Evolutionary conservation across 371 early-diverging fungal genomes (phyloP).

Genomic region (Syncephalis plumigaleata): DNA sequence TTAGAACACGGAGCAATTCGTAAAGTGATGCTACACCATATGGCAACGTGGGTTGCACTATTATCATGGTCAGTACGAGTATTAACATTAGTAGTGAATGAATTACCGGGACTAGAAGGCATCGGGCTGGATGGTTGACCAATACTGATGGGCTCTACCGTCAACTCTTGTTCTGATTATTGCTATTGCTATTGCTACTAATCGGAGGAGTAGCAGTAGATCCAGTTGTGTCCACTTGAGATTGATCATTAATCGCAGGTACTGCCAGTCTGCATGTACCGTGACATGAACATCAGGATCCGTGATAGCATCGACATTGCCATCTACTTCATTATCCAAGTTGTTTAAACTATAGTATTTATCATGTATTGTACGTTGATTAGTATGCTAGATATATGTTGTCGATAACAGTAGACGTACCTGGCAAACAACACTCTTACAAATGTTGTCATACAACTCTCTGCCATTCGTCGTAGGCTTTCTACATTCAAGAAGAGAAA

Average conservation of each 20-base stretch:
- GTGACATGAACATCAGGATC: too few species aligned
- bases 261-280: too few species aligned
- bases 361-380: neutral
- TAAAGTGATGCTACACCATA: conserved; percentile 75
- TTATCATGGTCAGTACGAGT: neutral
- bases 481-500: neutral
- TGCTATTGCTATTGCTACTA: neutral
- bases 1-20: conserved; percentile 77
- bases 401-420: too few species aligned
- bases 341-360: too few species aligned
- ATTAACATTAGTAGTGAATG: neutral
- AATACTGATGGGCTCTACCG: neutral
- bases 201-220: neutral
- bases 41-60: conserved; percentile 17
- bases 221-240: too few species aligned
- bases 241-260: too few species aligned
- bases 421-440: neutral
- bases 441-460: neutral
- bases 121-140: neutral
- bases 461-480: conserved; percentile 6
- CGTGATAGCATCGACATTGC: too few species aligned
- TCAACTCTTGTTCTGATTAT: neutral
- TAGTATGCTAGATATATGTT: neutral
- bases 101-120: neutral
- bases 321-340: too few species aligned